Base-by-base conservation (phyloP, 2,329 filamentous ascomycete genomes). In the Xylariaceae sp. region DNA sequence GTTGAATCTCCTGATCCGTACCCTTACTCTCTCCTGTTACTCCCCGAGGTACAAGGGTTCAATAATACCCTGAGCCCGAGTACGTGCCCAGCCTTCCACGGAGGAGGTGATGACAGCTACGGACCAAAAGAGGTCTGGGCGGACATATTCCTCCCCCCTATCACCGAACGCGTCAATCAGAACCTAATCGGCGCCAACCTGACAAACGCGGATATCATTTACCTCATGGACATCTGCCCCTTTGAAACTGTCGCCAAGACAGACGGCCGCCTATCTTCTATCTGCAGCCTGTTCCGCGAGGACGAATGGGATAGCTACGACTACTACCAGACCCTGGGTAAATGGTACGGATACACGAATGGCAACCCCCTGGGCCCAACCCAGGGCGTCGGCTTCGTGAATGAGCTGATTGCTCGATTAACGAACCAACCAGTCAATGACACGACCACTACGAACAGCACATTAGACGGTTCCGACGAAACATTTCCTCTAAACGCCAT, bases 221-320 rank as follows among this genome's bases (percentile, higher is more conserved):
- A 79, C 54, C 68, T 96, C 35, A 96, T 96, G 90, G 90, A 96
- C 64, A 76, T 96, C 57, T 96, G 91, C 65, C 86, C 91, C 0
- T 96, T 90, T 72, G 80, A 87, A 62, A 92, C 89, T 0, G 83
- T 95, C n/a, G 83, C 86, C 6, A 76, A 81, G 4, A 66, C 71
- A 0, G 72, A 78, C 2, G 79, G 74, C 3, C 76, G 71, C 19
- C 68, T 86, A 7, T 90, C 89, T 0, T 73, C 76, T 0, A 95
- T 96, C 72, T 96, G 91, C 71, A 67, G 69, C 11, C 75, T 96
- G 30, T 96, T 96, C 72, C 85, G 81, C 0, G 68, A 76, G 11
- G 70, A 79, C 0, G 90, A 95, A 70, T 96, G 89, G 88, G 73
- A 74, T 37, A 73, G 80, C 56, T 96, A 95, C 71, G 85, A 91